These are phyloP conservation scores for Trichodelitschia bisporula DNA, from an alignment of 495 filamentous ascomycete species.

Conservation along the genomic window DNA sequence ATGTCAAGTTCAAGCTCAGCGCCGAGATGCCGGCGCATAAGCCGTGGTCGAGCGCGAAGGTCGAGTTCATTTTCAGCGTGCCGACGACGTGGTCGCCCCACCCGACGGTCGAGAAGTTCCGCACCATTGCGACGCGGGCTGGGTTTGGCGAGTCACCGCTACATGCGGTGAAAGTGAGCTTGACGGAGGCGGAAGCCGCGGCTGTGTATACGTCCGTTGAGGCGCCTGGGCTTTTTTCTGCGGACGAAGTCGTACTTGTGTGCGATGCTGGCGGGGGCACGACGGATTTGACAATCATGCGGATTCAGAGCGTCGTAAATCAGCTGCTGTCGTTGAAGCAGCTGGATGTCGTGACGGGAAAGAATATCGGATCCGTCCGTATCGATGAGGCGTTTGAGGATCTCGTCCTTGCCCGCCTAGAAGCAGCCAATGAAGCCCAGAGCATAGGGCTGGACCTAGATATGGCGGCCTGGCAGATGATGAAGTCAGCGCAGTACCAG, in stretches of 20 bases:
- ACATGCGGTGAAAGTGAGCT: constrained; percentile 29
- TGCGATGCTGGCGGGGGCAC: constrained; percentile 33
- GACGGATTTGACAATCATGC: constrained; percentile 15
- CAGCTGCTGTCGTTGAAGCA: constrained; percentile 15
- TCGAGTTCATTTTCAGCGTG: constrained; percentile 42
- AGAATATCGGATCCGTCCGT: constrained; percentile 11
- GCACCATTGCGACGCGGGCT: constrained; percentile 21
- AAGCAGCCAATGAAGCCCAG: constrained; percentile 4
- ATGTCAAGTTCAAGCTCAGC: constrained; percentile 24
- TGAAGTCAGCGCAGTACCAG: constrained; percentile 13
- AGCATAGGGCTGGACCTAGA: constrained; percentile 6
- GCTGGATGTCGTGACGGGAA: constrained; percentile 18
- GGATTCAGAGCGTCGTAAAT: constrained; percentile 8
- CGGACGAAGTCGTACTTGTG: constrained; percentile 23
- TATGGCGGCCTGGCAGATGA: constrained; percentile 14
- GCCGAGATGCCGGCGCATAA: constrained; percentile 14
- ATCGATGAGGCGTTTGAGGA: constrained; percentile 13
- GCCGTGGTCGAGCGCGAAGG: constrained; percentile 21
- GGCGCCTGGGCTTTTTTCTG: constrained; percentile 13
- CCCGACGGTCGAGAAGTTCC: constrained; percentile 30
- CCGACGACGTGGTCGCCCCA: constrained; percentile 41
- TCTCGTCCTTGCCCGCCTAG: constrained; percentile 6
- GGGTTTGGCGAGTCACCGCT: constrained; percentile 22
- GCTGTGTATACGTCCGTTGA: constrained; percentile 29
- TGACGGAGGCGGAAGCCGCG: constrained; percentile 46